A percentile compares a stretch with the other conserved stretches of the same genome.
phyloP scores from a whole-genome alignment of 768 basidiomycete species.

The Leucocoprinus sp. region DNA sequence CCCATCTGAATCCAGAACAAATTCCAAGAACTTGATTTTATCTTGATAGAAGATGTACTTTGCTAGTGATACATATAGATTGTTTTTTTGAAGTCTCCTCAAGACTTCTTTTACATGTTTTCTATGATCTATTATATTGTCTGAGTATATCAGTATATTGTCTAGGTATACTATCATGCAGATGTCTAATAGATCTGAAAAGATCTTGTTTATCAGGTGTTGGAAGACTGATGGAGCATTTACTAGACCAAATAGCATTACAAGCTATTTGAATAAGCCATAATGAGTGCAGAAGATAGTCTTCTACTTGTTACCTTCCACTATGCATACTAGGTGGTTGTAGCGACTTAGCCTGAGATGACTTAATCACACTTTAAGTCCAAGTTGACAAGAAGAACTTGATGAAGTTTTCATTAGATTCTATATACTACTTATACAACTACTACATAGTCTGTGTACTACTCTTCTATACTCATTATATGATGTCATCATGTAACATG shows the following conservation, averaged over 20 bases:
- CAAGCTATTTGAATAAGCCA: conserved; percentile 28
- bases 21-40: conserved; percentile 29
- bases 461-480: no score
- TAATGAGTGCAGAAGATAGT: conserved; percentile 23
- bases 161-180: conserved; percentile 27
- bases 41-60: conserved; percentile 26
- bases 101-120: conserved; percentile 24
- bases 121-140: conserved; percentile 17
- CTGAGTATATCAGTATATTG: conserved; percentile 31
- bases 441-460: no score
- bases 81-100: conserved; percentile 17
- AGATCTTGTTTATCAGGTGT: conserved; percentile 25
- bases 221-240: conserved; percentile 30
- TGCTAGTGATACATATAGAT: conserved; percentile 22
- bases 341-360: no score
- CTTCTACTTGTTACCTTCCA: conserved; percentile 31
- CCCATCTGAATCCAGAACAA: conserved; percentile 22
- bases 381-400: no score
- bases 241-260: conserved; percentile 29
- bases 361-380: no score
- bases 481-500: no score
- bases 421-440: no score
- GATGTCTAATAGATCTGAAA: conserved; percentile 24
- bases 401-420: no score
- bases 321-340: conserved; percentile 27